Conservation (phyloP, 2,329 filamentous ascomycete species). For the Epichloe hybrida region DNA sequence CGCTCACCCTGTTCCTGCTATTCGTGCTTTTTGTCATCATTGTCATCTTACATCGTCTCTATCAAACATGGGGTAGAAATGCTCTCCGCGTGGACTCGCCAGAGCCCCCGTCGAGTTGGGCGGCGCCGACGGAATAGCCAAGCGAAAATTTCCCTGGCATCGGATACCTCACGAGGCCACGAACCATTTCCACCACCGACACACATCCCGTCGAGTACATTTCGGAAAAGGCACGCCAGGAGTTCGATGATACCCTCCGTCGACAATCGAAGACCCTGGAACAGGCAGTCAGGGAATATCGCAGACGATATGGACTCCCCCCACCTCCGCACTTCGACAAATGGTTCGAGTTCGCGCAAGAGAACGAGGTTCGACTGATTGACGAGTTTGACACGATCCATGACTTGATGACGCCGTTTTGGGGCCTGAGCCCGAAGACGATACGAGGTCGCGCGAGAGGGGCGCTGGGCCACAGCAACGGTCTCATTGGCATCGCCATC, state of each 20-base stretch:
- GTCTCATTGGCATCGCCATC: slow-evolving; percentile 64
- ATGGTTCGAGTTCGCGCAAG: slow-evolving; percentile 79
- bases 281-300: slow-evolving; percentile 71
- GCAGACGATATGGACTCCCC: slow-evolving; percentile 62
- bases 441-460: slow-evolving; percentile 68
- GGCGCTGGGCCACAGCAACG: slow-evolving; percentile 72
- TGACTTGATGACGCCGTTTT: slow-evolving; percentile 75
- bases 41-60: background rate
- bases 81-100: background rate
- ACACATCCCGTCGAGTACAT: background rate
- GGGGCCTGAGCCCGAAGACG: slow-evolving; percentile 69
- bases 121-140: background rate
- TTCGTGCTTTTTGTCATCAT: background rate
- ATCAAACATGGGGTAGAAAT: background rate
- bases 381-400: slow-evolving; percentile 90
- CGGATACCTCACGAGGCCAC: background rate
- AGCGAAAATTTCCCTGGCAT: background rate
- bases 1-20: background rate
- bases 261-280: slow-evolving; percentile 61
- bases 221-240: background rate
- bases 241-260: slow-evolving; percentile 9
- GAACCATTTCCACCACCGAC: background rate
- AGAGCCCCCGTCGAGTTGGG: background rate
- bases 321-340: slow-evolving; percentile 88
- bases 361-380: slow-evolving; percentile 60